Base-by-base conservation (phyloP, 2,329 filamentous ascomycete species). In the Cercospora sp. region DNA sequence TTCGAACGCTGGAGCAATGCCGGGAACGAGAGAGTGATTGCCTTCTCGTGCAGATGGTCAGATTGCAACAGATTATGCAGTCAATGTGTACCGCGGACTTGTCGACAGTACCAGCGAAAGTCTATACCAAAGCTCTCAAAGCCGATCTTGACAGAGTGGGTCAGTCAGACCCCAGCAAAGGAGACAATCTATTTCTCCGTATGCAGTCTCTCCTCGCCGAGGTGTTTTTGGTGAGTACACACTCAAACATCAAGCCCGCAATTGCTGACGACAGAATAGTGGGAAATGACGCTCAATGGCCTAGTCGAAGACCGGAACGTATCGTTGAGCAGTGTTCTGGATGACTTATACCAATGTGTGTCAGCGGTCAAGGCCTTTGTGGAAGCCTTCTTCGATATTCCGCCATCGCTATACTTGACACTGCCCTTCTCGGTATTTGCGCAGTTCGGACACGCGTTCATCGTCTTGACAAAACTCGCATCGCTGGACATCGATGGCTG, bases 391-490 rank as follows among this genome's bases (percentile, higher is more conserved):
- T 74, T 75, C 62, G 63, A 69, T 30, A 73, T 77, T 18, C 74
- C 75, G 3, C 42, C 72, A 5, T 66, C 69, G 33, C 61, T 68
- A 20, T 77, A 75, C 66, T 68, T 75, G 16, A 67, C 70, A 39
- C 28, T 74, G 5, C 74, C 75, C n/a, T 77, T 77, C 68, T 69
- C 72, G 5, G 67, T 73, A 8, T 76, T 76, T 42, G 74, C 69
- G 9, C 74, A 76, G 60, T 77, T 76, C 53, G 75, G 73, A 7
- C 74, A 77, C 55, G 68, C 68, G 8, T 76, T 77, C 64, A 75
- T 77, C 53, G 69, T 71, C 3, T 66, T 76, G 20, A 74, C 72
- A 2, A 73, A 73, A 26, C 70, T 77, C 5, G 75, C 74, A 4
- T 69, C 71, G 2, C 70, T 77, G 9, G 75, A 77, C 5, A 60